Percentiles rank a stretch among this genome's conserved stretches.
These are phyloP conservation scores for Aspergillus sp. DNA, from an alignment of 2,329 filamentous ascomycete genomes.

Conservation along the genomic window DNA sequence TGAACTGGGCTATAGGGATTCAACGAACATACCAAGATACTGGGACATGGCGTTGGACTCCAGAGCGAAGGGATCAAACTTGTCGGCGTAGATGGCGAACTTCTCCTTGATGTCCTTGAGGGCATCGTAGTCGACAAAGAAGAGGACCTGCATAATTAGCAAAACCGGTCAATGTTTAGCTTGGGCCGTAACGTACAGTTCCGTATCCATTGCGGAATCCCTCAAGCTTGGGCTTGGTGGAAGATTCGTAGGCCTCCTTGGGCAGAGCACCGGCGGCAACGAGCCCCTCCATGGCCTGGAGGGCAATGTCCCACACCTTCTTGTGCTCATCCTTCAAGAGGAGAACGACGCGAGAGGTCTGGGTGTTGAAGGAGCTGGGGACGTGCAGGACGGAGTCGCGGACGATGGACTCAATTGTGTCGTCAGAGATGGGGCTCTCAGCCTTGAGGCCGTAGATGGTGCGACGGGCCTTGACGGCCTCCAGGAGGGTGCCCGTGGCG, in stretches of 20 bases:
- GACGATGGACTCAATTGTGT: conserved; percentile 31
- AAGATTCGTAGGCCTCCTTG: conserved; percentile 50
- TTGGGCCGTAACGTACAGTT: conserved; percentile 56
- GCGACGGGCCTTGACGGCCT: conserved; percentile 33
- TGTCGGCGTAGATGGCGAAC: conserved; percentile 73
- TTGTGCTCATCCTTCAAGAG: conserved; percentile 81
- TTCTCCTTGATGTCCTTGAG: conserved; percentile 61
- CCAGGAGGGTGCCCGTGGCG: conserved; percentile 30
- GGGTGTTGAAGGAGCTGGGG: conserved; percentile 83
- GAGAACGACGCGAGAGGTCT: conserved; percentile 74
- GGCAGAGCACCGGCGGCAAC: conserved; percentile 52
- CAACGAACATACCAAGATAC: conserved; percentile 48
- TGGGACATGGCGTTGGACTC: conserved; percentile 81
- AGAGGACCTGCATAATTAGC: conserved; percentile 57
- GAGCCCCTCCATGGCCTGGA: conserved; percentile 58
- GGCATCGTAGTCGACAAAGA: conserved; percentile 73
- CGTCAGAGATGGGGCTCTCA: conserved; percentile 35
- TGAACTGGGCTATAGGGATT: background rate
- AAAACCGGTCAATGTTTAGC: background rate
- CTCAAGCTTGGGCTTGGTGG: conserved; percentile 45
- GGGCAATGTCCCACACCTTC: conserved; percentile 78
- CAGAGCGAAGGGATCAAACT: conserved; percentile 72
- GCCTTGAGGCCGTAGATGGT: conserved; percentile 32
- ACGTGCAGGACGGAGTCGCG: conserved; percentile 60
- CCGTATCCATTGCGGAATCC: conserved; percentile 72